Evolutionary conservation across 2,329 filamentous ascomycete genomes (phyloP).

Genomic region (Claviceps paspali): DNA sequence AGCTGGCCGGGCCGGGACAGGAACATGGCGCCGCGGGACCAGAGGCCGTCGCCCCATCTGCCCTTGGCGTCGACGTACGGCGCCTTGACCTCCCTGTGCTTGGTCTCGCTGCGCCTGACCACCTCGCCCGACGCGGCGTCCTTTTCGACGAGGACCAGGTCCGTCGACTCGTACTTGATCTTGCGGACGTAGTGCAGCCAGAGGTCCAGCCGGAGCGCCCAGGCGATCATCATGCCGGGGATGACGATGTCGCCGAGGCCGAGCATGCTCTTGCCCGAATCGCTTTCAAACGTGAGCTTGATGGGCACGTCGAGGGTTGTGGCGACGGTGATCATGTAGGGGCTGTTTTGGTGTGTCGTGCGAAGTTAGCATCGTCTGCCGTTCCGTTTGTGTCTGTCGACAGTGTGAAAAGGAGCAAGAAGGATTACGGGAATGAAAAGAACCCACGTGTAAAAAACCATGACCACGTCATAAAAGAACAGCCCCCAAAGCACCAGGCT

Average conservation of each 20-base stretch:
- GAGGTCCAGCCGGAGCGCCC: conserved; percentile 83
- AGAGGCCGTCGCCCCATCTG: conserved; percentile 72
- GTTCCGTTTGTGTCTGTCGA: too few species aligned
- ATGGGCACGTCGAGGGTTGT: conserved; percentile 83
- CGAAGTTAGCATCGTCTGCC: too few species aligned
- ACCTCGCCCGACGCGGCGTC: conserved; percentile 19
- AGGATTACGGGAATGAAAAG: too few species aligned
- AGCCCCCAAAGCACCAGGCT: conserved; percentile 62
- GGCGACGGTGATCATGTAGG: conserved; percentile 76
- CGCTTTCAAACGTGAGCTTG: conserved; percentile 63
- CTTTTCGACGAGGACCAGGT: conserved; percentile 19
- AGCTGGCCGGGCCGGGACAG: conserved; percentile 11
- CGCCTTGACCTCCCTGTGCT: conserved; percentile 33
- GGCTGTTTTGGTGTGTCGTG: conserved; percentile 33
- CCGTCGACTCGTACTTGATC: conserved; percentile 30
- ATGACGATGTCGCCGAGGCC: conserved; percentile 90
- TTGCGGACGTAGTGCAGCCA: conserved; percentile 67
- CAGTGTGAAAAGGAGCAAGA: not conserved
- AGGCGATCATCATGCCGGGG: conserved; percentile 76
- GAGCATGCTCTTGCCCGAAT: conserved; percentile 63
- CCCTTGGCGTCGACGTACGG: conserved; percentile 47
- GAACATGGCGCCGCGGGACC: conserved; percentile 35
- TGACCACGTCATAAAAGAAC: conserved; percentile 91
- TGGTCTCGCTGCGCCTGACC: conserved; percentile 21
- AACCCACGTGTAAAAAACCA: conserved; percentile 71